Percentiles rank a stretch among this genome's conserved stretches.
Evolutionary conservation across 208 protist genomes (phyloP).

Genomic region (Herpetomonas muscarum): DNA sequence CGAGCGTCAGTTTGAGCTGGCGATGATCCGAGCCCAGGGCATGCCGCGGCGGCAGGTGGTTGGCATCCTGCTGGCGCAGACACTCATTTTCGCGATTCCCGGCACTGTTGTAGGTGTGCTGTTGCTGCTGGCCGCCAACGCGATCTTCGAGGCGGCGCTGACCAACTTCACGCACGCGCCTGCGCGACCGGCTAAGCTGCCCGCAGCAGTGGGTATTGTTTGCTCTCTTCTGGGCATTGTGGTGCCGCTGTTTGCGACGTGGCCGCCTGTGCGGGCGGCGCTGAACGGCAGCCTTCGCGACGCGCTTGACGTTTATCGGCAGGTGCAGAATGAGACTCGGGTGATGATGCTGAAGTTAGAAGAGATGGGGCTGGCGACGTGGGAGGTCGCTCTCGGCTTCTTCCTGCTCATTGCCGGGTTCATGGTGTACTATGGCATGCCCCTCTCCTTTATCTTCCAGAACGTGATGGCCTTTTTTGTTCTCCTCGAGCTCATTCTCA

Average conservation of each 20-base stretch:
- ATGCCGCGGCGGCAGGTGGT: slow-evolving; percentile 79
- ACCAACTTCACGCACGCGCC: slow-evolving; percentile 49
- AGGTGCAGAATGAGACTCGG: slow-evolving; percentile 80
- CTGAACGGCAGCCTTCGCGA: slow-evolving; percentile 86
- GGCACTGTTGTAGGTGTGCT: slow-evolving; percentile 75
- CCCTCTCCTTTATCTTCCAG: slow-evolving; percentile 88
- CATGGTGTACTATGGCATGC: slow-evolving; percentile 94
- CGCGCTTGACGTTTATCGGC: slow-evolving; percentile 93
- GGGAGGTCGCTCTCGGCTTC: slow-evolving; percentile 62
- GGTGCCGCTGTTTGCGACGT: slow-evolving; percentile 85
- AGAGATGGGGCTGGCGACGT: slow-evolving; percentile 80
- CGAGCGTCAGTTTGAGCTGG: slow-evolving; percentile 96
- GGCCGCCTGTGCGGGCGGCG: slow-evolving; percentile 71
- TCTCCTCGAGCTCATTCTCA: slow-evolving; percentile 84
- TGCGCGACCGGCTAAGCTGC: slow-evolving; percentile 15
- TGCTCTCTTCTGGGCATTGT: slow-evolving; percentile 60
- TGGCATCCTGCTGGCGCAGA: slow-evolving; percentile 69
- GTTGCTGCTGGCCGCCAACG: slow-evolving; percentile 61
- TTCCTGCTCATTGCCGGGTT: slow-evolving; percentile 89
- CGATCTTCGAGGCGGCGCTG: slow-evolving; percentile 59
- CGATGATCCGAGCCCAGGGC: slow-evolving; percentile 94
- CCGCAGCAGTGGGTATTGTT: slow-evolving; percentile 42
- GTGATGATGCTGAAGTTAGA: slow-evolving; percentile 88
- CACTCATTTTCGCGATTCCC: slow-evolving; percentile 89
- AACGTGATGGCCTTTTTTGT: slow-evolving; percentile 90